Percentiles rank a stretch among this genome's conserved stretches.
Evolutionary conservation across 2,329 filamentous ascomycete species (phyloP).

Genomic region (Pseudopyrenochaeta lycopersici): DNA sequence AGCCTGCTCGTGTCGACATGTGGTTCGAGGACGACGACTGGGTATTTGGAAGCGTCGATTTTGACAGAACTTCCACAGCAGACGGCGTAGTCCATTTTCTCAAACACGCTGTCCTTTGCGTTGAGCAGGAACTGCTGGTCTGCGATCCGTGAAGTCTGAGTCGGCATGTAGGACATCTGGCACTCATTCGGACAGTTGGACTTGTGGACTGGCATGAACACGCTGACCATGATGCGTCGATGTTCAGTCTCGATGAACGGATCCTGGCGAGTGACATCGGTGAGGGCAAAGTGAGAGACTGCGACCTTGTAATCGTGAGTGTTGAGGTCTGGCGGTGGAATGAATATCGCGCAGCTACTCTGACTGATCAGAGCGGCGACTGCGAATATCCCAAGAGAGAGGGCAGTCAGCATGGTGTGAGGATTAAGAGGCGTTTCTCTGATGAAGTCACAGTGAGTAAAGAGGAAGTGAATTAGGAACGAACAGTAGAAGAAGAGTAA

Average conservation of each 20-base stretch:
- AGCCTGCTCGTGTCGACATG: constrained; percentile 56
- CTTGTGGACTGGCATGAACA: constrained; percentile 31
- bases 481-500: no score
- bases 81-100: constrained; percentile 20
- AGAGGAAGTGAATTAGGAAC: no score
- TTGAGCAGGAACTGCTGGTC: constrained; percentile 36
- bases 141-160: constrained; percentile 19
- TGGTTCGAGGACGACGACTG: constrained; percentile 55
- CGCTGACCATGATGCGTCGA: constrained; percentile 26
- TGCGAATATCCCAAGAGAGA: neutral
- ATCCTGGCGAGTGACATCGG: constrained; percentile 9
- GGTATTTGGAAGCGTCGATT: constrained; percentile 16
- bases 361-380: neutral
- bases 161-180: constrained; percentile 30
- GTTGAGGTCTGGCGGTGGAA: constrained; percentile 21
- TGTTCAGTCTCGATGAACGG: constrained; percentile 5
- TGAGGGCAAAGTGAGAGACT: constrained; percentile 23
- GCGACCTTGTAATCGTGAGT: constrained; percentile 24
- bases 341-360: constrained; percentile 10
- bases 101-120: constrained; percentile 26
- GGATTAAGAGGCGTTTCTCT: neutral
- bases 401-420: neutral
- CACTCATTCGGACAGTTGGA: constrained; percentile 18
- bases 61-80: constrained; percentile 20
- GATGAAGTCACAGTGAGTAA: neutral